Evolutionary conservation across 2,329 filamentous ascomycete genomes (phyloP), one percentile per base, ranked within the genome.

Genomic region (Colletotrichum echinochloae): DNA sequence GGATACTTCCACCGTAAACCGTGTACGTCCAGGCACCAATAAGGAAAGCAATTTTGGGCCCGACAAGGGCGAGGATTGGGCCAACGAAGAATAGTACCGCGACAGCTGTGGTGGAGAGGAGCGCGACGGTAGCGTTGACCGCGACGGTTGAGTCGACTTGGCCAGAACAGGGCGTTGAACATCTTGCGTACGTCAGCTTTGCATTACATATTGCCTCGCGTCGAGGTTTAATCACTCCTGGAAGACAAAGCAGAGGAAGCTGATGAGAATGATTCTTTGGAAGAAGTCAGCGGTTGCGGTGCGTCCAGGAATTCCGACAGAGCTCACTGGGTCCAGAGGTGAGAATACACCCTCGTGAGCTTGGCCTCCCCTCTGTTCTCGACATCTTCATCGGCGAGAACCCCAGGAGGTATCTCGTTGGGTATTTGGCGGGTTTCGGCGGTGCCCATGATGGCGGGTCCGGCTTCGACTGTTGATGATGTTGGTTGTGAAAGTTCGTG

Each of bases 111-210:
- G 81, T 79, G 3, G 83, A 76, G 35, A 84, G 77, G 2, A 84
- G 76, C 3, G 83, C 83, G 14, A 85, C 83, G 20, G 77, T 84
- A 7, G 83, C 81, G 74, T 85, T 84, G 46, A 83, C 81, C n/a
- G 83, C 81, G 5, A 84, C 80, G 0, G 81, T 82, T 20, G 78
- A 76, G 72, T 85, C 78, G 49, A 85, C 82, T 66, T 85, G 83
- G 26, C 83, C 83, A 0, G 81, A 82, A 48, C 83, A 85, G 77
- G 11, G 83, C 83, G 77, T 85, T 85, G 76, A 83, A 85, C 83
- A 85, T 84, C 82, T 60, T 84, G 37, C 2, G 33, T 2, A 2
- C n/a, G 26, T 69, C 39, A 71, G 54, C 1, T 37, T 48, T 33
- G 30, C 3, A 44, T 48, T 52, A 18, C 18, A 20, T 39, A 30